Percentiles rank a stretch among this genome's conserved stretches.
These are phyloP conservation scores for Verbena officinalis DNA, from an alignment of 257 asterid genomes.

Conservation along the genomic window DNA sequence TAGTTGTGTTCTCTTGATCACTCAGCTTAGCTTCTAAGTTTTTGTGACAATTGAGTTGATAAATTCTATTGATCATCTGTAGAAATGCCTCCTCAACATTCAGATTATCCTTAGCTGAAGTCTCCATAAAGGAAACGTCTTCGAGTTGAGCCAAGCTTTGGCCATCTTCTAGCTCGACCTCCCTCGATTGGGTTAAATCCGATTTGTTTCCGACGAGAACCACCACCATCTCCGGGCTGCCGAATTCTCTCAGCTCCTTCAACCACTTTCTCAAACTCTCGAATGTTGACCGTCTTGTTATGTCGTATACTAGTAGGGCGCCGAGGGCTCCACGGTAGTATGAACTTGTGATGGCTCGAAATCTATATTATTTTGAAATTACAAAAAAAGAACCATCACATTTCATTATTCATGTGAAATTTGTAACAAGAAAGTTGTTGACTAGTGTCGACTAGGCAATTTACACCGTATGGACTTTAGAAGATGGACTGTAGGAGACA, in stretches of 20 bases:
- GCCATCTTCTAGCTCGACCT: slow-evolving; percentile 72
- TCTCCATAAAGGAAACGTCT: slow-evolving; percentile 68
- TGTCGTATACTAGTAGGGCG: slow-evolving; percentile 76
- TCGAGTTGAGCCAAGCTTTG: slow-evolving; percentile 69
- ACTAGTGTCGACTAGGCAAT: no score
- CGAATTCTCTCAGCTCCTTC: slow-evolving; percentile 63
- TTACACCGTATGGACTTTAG: no score
- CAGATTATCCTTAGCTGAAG: slow-evolving; percentile 80
- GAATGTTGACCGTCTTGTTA: slow-evolving; percentile 64
- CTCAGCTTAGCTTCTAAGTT: slow-evolving; percentile 48
- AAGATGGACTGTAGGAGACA: no score
- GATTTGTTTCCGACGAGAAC: slow-evolving; percentile 83
- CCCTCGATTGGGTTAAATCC: slow-evolving; percentile 56
- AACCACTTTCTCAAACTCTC: slow-evolving; percentile 76
- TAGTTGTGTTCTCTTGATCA: slow-evolving; percentile 30
- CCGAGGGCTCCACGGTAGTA: slow-evolving; percentile 89
- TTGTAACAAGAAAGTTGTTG: no score
- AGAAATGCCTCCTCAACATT: slow-evolving; percentile 88
- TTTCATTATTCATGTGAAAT: no score
- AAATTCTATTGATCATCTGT: slow-evolving; percentile 67
- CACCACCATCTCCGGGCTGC: slow-evolving; percentile 72
- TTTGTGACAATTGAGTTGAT: slow-evolving; percentile 57
- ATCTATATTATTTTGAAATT: slow-evolving; percentile 48
- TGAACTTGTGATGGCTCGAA: slow-evolving; percentile 89
- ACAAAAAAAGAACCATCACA: no score